Conservation (phyloP, 306 rosid genomes). For the Sphenostylis stenocarpa region DNA sequence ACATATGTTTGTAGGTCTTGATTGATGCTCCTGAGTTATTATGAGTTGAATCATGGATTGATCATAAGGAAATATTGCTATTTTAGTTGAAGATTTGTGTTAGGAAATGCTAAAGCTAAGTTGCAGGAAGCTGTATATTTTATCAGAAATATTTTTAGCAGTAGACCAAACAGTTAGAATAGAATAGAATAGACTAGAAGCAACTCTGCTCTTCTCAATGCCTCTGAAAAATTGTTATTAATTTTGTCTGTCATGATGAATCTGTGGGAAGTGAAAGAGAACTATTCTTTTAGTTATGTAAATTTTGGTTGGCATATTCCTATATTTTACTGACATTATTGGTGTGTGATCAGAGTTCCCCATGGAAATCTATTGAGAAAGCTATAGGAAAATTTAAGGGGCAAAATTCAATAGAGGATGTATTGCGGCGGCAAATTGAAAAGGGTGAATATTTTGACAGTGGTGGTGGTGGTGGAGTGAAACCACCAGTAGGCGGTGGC, state of each 20-base stretch:
- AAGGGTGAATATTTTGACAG: constrained; percentile 53
- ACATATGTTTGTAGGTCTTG: constrained; percentile 2
- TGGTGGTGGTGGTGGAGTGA: constrained; percentile 50
- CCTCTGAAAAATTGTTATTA: not conserved
- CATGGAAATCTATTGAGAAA: constrained; percentile 51
- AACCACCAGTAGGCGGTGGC: constrained; percentile 45
- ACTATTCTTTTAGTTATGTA: not conserved
- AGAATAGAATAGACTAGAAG: not conserved
- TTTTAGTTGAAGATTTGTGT: not conserved
- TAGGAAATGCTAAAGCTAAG: not conserved
- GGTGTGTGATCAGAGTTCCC: constrained; percentile 48
- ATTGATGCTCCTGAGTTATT: constrained; percentile 4
- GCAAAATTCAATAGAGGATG: constrained; percentile 67
- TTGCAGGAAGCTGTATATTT: not conserved
- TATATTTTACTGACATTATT: constrained; percentile 23
- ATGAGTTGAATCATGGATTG: not conserved
- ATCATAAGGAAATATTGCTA: not conserved
- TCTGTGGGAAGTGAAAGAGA: constrained; percentile 10
- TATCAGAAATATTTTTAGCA: not conserved
- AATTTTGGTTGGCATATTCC: constrained; percentile 5
- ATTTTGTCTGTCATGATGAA: not conserved
- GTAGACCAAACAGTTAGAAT: not conserved
- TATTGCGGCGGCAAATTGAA: constrained; percentile 62
- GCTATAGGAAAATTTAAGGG: constrained; percentile 56
- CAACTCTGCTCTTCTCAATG: not conserved